These are phyloP conservation scores for Pseudocercospora cruenta DNA, from an alignment of 2,329 filamentous ascomycete genomes.

Conservation along the genomic window DNA sequence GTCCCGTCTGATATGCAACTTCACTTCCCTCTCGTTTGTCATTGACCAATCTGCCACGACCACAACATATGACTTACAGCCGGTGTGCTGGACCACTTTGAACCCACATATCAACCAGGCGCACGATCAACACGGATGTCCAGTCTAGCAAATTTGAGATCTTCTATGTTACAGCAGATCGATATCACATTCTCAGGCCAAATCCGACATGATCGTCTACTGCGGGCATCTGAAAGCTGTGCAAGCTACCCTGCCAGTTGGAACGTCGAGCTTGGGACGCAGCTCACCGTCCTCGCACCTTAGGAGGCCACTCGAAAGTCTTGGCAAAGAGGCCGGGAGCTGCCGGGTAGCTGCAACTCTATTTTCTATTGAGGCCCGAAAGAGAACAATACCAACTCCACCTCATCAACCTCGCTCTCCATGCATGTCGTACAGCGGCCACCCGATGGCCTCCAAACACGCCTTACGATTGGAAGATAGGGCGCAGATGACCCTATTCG, in stretches of 20 bases:
- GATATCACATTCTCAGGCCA: no score
- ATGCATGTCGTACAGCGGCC: neutral
- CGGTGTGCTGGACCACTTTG: neutral
- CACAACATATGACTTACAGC: neutral
- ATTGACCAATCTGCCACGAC: neutral
- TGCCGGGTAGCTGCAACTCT: neutral
- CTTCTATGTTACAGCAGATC: no score
- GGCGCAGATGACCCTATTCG: neutral
- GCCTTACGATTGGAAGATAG: slow-evolving; percentile 1
- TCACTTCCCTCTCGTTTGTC: neutral
- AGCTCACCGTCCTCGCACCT: no score
- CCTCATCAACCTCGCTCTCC: neutral
- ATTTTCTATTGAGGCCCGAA: slow-evolving; percentile 5
- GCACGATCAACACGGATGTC: no score
- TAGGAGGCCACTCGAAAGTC: neutral
- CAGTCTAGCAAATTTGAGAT: no score
- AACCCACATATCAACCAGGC: no score
- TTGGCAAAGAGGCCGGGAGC: neutral
- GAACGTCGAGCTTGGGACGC: no score
- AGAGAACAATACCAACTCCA: slow-evolving; percentile 7
- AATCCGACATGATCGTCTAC: no score
- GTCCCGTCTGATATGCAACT: neutral
- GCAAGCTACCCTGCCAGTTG: no score
- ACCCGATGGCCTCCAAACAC: neutral
- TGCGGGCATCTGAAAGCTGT: no score